A percentile compares a stretch with the other conserved stretches of the same genome.
Conservation (phyloP, 2,329 filamentous ascomycete genomes). For the Calycina herbarum region DNA sequence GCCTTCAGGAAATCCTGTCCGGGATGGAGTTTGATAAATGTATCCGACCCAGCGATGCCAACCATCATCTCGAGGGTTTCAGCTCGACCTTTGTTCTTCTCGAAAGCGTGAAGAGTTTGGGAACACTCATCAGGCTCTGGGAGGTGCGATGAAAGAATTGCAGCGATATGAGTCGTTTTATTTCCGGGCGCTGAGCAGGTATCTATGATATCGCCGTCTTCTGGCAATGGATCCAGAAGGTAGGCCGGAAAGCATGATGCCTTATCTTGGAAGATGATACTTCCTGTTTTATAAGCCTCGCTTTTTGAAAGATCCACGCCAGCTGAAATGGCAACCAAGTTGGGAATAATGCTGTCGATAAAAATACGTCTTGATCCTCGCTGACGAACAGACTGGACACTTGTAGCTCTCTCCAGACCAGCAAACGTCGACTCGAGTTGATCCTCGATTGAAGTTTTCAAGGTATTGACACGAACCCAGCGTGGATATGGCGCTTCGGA, state of each 20-base stretch:
- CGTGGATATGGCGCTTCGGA: conserved; percentile 63
- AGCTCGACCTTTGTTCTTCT: conserved; percentile 71
- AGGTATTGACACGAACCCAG: conserved; percentile 85
- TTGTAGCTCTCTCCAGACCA: conserved; percentile 56
- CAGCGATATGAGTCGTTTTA: conserved; percentile 92
- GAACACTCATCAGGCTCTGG: conserved; percentile 31
- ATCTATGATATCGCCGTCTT: conserved; percentile 80
- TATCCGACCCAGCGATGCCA: conserved; percentile 68
- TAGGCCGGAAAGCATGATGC: conserved; percentile 96
- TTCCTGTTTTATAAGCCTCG: conserved; percentile 70
- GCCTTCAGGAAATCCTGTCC: conserved; percentile 81
- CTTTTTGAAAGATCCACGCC: conserved; percentile 71
- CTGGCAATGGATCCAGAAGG: conserved; percentile 67
- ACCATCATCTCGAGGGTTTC: conserved; percentile 85
- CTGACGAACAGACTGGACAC: conserved; percentile 57
- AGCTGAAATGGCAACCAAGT: conserved; percentile 77
- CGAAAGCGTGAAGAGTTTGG: conserved; percentile 71
- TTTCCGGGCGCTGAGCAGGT: conserved; percentile 94
- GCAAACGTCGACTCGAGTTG: conserved; percentile 77
- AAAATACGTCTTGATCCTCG: conserved; percentile 55
- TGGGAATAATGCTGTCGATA: conserved; percentile 79
- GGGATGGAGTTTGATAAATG: conserved; percentile 65
- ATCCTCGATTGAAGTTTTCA: conserved; percentile 68
- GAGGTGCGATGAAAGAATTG: conserved; percentile 56
- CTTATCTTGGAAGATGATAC: conserved; percentile 91